Evolutionary conservation across 192 early-diverging fungal genomes (phyloP).

Genomic region (Entomortierella chlamydospora): DNA sequence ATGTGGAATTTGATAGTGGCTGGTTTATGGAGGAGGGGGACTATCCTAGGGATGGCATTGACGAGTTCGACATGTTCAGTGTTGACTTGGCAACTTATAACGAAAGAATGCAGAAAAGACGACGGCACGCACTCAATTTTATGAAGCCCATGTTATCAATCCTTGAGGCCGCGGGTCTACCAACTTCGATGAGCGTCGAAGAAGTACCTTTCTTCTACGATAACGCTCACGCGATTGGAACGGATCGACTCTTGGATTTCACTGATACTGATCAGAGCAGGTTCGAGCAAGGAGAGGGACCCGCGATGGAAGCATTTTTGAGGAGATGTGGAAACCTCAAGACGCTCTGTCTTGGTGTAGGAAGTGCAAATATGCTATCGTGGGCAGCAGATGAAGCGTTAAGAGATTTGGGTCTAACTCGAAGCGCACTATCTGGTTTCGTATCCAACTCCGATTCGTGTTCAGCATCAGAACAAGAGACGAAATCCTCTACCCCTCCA

Average conservation of each 20-base stretch:
- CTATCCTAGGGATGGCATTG: background rate
- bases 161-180: too few relatives aligned
- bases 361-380: background rate
- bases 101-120: too few relatives aligned
- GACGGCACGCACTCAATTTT: too few relatives aligned
- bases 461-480: background rate
- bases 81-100: too few relatives aligned
- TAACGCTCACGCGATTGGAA: background rate
- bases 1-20: background rate
- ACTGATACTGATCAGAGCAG: background rate
- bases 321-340: constrained; percentile 1
- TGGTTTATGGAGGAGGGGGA: background rate
- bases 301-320: constrained; percentile 6
- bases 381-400: constrained; percentile 1
- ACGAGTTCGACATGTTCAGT: background rate
- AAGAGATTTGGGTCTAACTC: background rate
- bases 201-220: background rate
- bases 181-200: background rate
- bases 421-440: too few relatives aligned
- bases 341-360: background rate
- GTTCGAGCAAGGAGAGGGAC: background rate
- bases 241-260: background rate
- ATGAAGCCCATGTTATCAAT: background rate
- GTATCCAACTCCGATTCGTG: too few relatives aligned
- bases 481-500: too few relatives aligned